A percentile compares a stretch with the other conserved stretches of the same genome.
Evolutionary conservation across 1,139 yeast genomes (phyloP).

Genomic region (Eremothecium sinecaudum): DNA sequence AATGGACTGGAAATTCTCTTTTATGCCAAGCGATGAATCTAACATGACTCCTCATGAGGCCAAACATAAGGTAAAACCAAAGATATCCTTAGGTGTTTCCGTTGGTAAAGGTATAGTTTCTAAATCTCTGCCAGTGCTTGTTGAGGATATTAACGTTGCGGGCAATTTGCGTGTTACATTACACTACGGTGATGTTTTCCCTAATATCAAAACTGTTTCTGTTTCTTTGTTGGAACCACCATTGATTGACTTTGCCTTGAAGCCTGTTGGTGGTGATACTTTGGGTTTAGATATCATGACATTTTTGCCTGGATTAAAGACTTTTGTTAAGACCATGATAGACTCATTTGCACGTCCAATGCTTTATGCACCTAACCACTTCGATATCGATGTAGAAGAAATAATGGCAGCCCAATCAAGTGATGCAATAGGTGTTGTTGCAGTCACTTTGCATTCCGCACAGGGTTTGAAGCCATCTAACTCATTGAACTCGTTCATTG

Average conservation of each 20-base stretch:
- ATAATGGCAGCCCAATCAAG: slow-evolving; percentile 52
- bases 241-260: slow-evolving; percentile 62
- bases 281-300: slow-evolving; percentile 78
- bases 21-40: slow-evolving; percentile 71
- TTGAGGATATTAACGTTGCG: slow-evolving; percentile 66
- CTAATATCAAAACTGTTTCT: slow-evolving; percentile 64
- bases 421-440: slow-evolving; percentile 60
- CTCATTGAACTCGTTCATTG: slow-evolving; percentile 53
- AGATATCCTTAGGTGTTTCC: slow-evolving; percentile 69
- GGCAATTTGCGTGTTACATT: slow-evolving; percentile 64
- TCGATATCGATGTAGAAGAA: slow-evolving; percentile 66
- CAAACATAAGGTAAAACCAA: slow-evolving; percentile 62
- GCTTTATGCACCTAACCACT: slow-evolving; percentile 74
- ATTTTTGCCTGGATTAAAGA: slow-evolving; percentile 65
- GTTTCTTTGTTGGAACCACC: slow-evolving; percentile 71
- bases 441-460: slow-evolving; percentile 51
- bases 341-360: slow-evolving; percentile 64
- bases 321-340: slow-evolving; percentile 61
- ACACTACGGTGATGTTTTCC: slow-evolving; percentile 54
- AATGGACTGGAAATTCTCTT: slow-evolving; percentile 77
- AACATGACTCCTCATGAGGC: slow-evolving; percentile 73
- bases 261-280: slow-evolving; percentile 84
- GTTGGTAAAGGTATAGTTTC: slow-evolving; percentile 71
- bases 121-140: slow-evolving; percentile 63
- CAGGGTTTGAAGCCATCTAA: slow-evolving; percentile 40